phyloP scores from a whole-genome alignment of 352 stramenopile species.

The Phytophthora kernoviae region DNA sequence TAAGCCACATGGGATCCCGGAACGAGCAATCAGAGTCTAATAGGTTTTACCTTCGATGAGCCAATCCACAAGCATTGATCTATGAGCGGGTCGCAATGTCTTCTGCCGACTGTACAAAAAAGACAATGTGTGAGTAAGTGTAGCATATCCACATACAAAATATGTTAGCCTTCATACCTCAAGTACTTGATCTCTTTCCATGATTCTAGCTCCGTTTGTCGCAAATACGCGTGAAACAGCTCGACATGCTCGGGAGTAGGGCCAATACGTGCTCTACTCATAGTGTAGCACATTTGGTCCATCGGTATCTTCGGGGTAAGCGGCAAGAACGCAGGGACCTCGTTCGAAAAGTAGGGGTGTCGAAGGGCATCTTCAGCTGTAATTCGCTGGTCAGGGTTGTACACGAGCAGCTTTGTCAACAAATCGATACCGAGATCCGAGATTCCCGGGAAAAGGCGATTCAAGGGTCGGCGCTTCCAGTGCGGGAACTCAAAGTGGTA shows the following conservation, averaged over 20 bases:
- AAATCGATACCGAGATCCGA: conserved; percentile 75
- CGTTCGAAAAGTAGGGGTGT: conserved; percentile 79
- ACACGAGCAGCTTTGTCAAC: conserved; percentile 76
- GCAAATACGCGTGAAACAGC: conserved; percentile 81
- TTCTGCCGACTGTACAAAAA: conserved; percentile 66
- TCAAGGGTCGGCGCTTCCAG: conserved; percentile 72
- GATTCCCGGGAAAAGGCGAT: conserved; percentile 73
- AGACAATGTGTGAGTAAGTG: conserved; percentile 1
- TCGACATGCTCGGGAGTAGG: conserved; percentile 76
- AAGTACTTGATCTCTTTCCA: conserved; percentile 90
- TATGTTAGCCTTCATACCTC: conserved; percentile 40
- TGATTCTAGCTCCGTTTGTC: conserved; percentile 77
- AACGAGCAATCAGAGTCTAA: background rate
- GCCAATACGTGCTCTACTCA: conserved; percentile 49
- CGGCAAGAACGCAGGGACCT: conserved; percentile 41
- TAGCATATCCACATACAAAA: conserved; percentile 1
- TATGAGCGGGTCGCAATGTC: conserved; percentile 80
- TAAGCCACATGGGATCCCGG: background rate
- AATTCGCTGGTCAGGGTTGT: conserved; percentile 85
- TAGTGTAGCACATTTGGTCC: conserved; percentile 75
- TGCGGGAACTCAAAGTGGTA: conserved; percentile 93
- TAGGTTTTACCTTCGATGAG: conserved; percentile 81
- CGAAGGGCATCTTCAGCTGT: conserved; percentile 81
- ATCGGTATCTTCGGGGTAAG: conserved; percentile 78
- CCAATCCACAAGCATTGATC: conserved; percentile 93